Evolutionary conservation across 345 rosid genomes (phyloP).

Genomic region (Rhizophora apiculata): DNA sequence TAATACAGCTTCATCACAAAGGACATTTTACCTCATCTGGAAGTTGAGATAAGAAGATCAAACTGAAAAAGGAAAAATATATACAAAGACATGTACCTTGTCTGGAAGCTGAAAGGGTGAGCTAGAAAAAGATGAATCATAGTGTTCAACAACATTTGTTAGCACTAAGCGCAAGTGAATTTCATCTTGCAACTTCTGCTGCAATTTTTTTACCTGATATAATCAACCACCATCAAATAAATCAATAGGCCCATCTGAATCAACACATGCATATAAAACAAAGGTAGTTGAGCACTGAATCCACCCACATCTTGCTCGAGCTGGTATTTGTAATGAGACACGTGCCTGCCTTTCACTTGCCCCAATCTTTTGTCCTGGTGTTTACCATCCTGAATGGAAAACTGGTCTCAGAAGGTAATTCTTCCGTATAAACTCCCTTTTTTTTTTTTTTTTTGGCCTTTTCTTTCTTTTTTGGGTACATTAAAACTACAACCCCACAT

Average conservation of each 20-base stretch:
- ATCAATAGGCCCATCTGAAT: constrained; percentile 1
- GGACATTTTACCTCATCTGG: no score
- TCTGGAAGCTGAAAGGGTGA: constrained; percentile 66
- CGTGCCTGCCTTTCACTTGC: constrained; percentile 42
- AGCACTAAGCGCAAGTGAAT: constrained; percentile 61
- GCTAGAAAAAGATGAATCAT: constrained; percentile 41
- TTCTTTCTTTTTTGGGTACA: no score
- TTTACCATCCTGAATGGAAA: constrained; percentile 36
- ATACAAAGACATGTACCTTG: constrained; percentile 41
- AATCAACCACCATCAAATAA: neutral
- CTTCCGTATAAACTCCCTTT: neutral
- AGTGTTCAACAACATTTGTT: constrained; percentile 62
- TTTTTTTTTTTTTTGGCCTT: neutral
- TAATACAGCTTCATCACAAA: no score
- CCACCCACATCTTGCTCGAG: constrained; percentile 87
- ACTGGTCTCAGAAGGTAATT: neutral
- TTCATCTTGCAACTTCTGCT: constrained; percentile 70
- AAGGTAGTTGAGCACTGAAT: constrained; percentile 1
- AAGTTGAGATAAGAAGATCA: neutral
- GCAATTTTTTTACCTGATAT: constrained; percentile 65
- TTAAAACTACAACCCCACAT: no score
- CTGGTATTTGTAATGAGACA: constrained; percentile 49
- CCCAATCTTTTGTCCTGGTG: constrained; percentile 32
- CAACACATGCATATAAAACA: neutral
- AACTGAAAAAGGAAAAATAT: neutral